Evolutionary conservation across 1,284 basidiomycete genomes (phyloP).

Genomic region (Melampsora americana): DNA sequence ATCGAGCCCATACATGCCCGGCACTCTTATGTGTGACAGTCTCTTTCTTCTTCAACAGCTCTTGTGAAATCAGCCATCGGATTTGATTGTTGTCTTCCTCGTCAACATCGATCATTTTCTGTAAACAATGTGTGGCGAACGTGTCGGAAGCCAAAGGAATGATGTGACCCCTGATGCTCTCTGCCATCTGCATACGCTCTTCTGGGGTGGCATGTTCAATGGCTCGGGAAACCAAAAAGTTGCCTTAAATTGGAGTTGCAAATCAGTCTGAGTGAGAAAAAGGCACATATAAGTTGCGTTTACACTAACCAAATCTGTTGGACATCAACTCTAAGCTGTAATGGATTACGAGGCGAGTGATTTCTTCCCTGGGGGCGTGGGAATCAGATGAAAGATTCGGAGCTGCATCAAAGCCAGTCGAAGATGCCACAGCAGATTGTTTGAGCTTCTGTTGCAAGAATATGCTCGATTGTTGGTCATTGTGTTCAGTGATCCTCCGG

Average conservation of each 20-base stretch:
- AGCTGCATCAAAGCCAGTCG: slow-evolving; percentile 14
- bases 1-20: slow-evolving; percentile 43
- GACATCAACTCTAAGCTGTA: slow-evolving; percentile 44
- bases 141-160: slow-evolving; percentile 42
- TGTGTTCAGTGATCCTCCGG: slow-evolving; percentile 43
- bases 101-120: slow-evolving; percentile 45
- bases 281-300: background rate
- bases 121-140: slow-evolving; percentile 43
- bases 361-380: slow-evolving; percentile 24
- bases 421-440: slow-evolving; percentile 38
- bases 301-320: slow-evolving; percentile 40
- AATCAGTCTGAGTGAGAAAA: background rate
- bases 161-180: slow-evolving; percentile 40
- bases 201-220: slow-evolving; percentile 43
- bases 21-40: slow-evolving; percentile 45
- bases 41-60: slow-evolving; percentile 44
- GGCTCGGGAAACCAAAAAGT: slow-evolving; percentile 44
- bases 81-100: slow-evolving; percentile 40
- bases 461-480: slow-evolving; percentile 45
- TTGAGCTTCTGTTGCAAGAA: slow-evolving; percentile 45
- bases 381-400: background rate
- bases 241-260: slow-evolving; percentile 16
- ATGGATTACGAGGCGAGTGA: slow-evolving; percentile 43
- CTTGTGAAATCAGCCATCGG: slow-evolving; percentile 38
- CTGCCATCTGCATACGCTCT: slow-evolving; percentile 32